Evolutionary conservation across 2,329 filamentous ascomycete species (phyloP).

Genomic region (Pseudogymnoascus sp.): DNA sequence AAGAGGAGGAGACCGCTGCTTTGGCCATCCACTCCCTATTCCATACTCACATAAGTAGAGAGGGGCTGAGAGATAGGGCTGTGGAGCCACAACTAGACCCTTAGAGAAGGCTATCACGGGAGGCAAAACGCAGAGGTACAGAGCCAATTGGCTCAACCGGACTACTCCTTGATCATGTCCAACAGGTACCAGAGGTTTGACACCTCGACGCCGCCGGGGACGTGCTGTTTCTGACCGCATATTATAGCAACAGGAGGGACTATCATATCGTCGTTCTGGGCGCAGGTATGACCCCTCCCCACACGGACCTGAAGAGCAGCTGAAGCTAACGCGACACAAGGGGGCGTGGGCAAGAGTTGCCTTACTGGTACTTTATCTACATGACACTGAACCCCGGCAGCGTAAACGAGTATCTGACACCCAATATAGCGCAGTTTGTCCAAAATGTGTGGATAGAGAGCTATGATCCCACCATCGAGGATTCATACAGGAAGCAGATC

Average conservation of each 20-base stretch:
- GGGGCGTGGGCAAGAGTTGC: constrained; percentile 68
- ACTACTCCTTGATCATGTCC: constrained; percentile 6
- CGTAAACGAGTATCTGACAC: constrained; percentile 10
- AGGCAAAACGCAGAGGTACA: not conserved
- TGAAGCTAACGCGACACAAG: constrained; percentile 30
- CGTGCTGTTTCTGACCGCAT: constrained; percentile 10
- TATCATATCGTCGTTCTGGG: constrained; percentile 60
- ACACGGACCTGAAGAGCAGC: not conserved
- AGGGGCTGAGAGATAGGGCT: constrained; percentile 4
- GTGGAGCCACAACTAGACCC: constrained; percentile 6
- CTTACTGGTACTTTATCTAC: constrained; percentile 49
- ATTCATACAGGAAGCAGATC: constrained; percentile 51
- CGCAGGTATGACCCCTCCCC: constrained; percentile 37
- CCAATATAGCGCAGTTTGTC: constrained; percentile 57
- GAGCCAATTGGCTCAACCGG: constrained; percentile 1
- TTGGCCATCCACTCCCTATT: constrained; percentile 4
- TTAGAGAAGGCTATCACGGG: constrained; percentile 1
- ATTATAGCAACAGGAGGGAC: constrained; percentile 39
- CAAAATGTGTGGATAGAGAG: constrained; percentile 69
- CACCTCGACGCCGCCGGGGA: not conserved
- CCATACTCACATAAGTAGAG: constrained; percentile 6
- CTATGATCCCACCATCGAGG: constrained; percentile 54
- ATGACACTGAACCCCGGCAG: constrained; percentile 13
- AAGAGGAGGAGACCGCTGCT: not conserved
- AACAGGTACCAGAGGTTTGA: constrained; percentile 10